phyloP scores from a whole-genome alignment of 2,329 filamentous ascomycete genomes.

The Penicillium capsulatum region DNA sequence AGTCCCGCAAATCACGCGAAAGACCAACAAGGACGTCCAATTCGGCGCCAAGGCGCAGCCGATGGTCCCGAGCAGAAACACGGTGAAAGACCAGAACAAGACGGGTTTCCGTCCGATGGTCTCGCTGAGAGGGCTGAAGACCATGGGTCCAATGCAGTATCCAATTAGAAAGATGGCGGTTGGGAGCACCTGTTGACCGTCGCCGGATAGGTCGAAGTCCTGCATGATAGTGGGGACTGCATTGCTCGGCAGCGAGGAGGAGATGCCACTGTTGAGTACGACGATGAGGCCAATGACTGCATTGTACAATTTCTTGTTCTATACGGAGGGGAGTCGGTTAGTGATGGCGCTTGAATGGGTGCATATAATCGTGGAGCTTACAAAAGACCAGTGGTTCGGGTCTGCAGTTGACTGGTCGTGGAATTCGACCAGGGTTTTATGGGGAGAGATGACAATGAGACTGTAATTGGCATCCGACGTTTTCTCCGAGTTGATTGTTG shows the following conservation, averaged over 20 bases:
- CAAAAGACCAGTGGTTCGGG: constrained; percentile 29
- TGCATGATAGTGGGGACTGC: constrained; percentile 36
- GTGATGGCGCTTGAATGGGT: not conserved
- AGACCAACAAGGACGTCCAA: constrained; percentile 40
- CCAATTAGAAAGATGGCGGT: constrained; percentile 38
- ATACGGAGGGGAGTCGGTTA: not conserved
- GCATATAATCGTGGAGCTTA: constrained; percentile 15
- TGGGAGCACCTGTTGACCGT: constrained; percentile 31
- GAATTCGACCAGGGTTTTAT: constrained; percentile 28
- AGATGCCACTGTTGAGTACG: constrained; percentile 39
- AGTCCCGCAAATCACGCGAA: constrained; percentile 42
- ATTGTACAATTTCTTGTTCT: constrained; percentile 30
- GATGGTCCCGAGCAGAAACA: constrained; percentile 40
- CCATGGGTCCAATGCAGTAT: constrained; percentile 39
- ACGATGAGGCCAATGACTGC: constrained; percentile 23
- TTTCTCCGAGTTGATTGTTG: constrained; percentile 3
- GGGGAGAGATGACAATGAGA: constrained; percentile 17
- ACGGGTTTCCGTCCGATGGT: constrained; percentile 39
- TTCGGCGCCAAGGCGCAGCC: constrained; percentile 43
- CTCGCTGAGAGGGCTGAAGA: constrained; percentile 45
- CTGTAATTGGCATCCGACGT: constrained; percentile 15
- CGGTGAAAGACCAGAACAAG: constrained; percentile 49
- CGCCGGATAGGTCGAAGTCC: constrained; percentile 27
- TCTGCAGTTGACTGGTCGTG: constrained; percentile 20
- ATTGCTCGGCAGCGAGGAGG: constrained; percentile 38